Conservation (phyloP, 164 flowering plant species). For the Vitis labrusca region DNA sequence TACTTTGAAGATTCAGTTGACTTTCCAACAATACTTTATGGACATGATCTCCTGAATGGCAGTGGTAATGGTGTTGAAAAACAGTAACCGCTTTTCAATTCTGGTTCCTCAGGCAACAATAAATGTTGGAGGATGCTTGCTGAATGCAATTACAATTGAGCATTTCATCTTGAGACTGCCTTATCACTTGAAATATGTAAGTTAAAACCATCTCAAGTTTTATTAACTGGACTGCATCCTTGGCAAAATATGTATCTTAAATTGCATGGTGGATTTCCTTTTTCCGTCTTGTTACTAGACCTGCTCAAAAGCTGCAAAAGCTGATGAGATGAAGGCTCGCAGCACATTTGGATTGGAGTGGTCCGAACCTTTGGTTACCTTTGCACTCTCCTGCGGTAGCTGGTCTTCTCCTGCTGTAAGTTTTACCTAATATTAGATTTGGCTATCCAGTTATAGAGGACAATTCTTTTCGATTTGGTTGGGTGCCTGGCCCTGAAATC, state of each 20-base stretch:
- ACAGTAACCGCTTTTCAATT: not conserved
- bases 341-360: constrained; percentile 38
- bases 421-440: not conserved
- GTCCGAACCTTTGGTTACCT: constrained; percentile 48
- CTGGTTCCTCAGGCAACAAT: constrained; percentile 37
- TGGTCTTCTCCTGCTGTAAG: constrained; percentile 58
- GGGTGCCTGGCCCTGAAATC: no score
- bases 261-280: not conserved
- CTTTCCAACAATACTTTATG: no score
- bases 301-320: constrained; percentile 36
- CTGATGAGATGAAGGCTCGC: constrained; percentile 37
- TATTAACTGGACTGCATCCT: no score
- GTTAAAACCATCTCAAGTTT: constrained; percentile 3
- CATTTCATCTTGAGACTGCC: constrained; percentile 51
- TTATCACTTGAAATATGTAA: constrained; percentile 46
- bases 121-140: constrained; percentile 37
- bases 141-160: constrained; percentile 50
- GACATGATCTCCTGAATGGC: no score
- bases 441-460: no score
- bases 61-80: not conserved
- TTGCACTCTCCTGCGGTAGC: constrained; percentile 53
- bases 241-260: not conserved
- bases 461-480: not conserved
- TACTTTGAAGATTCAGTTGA: no score
- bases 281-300: constrained; percentile 15